A percentile compares a stretch with the other conserved stretches of the same genome.
Evolutionary conservation across 2,329 filamentous ascomycete genomes (phyloP).

Genomic region (Aspergillus pseudotamarii): DNA sequence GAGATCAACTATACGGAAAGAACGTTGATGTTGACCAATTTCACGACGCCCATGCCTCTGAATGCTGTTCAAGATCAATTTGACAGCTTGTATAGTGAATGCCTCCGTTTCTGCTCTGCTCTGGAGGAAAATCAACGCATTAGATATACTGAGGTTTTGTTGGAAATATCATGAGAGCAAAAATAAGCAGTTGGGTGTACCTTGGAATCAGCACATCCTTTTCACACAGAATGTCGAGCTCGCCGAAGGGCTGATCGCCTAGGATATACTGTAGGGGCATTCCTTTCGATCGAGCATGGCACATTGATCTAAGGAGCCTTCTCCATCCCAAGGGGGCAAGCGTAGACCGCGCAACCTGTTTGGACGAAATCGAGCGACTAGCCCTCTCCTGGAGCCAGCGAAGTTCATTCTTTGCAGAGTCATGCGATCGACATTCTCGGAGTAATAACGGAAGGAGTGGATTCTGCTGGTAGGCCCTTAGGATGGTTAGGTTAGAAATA

Average conservation of each 20-base stretch:
- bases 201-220: constrained; percentile 85
- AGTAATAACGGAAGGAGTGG: not conserved
- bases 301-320: constrained; percentile 40
- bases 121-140: not conserved
- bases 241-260: constrained; percentile 84
- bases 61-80: constrained; percentile 39
- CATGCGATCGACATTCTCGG: constrained; percentile 1
- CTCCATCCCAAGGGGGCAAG: constrained; percentile 27
- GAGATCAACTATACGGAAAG: constrained; percentile 73
- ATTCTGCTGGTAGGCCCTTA: not conserved
- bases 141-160: not conserved
- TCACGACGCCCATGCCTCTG: not conserved
- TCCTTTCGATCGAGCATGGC: constrained; percentile 55
- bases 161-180: not conserved
- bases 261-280: constrained; percentile 88
- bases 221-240: constrained; percentile 74
- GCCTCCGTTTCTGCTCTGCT: constrained; percentile 69
- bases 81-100: constrained; percentile 61
- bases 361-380: not conserved
- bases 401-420: constrained; percentile 1
- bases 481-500: not conserved
- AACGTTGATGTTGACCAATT: not conserved
- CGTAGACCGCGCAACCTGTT: not conserved
- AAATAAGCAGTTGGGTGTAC: constrained; percentile 22
- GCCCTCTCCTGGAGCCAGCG: constrained; percentile 5